Percentiles rank a stretch among this genome's conserved stretches.
These are phyloP conservation scores for Camelina laxa DNA, from an alignment of 345 rosid species.

Conservation along the genomic window DNA sequence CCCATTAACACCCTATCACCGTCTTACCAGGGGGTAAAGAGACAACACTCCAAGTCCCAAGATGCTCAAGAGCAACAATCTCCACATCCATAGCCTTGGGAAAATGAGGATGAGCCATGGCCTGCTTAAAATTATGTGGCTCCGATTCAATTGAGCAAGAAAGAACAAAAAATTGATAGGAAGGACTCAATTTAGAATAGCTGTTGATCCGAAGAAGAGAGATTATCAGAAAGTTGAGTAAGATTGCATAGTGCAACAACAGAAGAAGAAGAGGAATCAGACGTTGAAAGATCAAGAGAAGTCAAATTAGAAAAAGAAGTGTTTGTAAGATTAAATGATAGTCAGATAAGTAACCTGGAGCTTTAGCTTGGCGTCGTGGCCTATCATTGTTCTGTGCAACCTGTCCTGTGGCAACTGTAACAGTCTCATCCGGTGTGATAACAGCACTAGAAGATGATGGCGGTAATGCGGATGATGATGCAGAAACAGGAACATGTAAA, in stretches of 20 bases:
- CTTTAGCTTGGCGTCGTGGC: background rate
- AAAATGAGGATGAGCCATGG: background rate
- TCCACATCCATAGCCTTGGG: background rate
- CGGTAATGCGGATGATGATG: background rate
- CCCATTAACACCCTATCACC: background rate
- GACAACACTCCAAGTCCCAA: too few relatives aligned
- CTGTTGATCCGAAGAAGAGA: rapidly evolving
- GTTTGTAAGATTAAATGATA: background rate
- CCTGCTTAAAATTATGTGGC: background rate
- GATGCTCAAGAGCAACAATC: background rate
- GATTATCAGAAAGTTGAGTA: rapidly evolving
- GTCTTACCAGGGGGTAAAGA: background rate
- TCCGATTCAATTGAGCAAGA: background rate
- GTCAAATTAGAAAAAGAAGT: too few relatives aligned
- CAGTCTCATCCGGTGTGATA: background rate
- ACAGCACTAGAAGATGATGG: background rate
- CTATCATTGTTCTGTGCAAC: rapidly evolving
- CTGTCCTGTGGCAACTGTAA: rapidly evolving
- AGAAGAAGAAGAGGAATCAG: too few relatives aligned
- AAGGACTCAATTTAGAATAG: background rate
- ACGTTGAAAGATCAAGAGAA: background rate
- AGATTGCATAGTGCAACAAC: too few relatives aligned
- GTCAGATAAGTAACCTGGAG: background rate
- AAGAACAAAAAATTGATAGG: background rate
- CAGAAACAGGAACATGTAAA: too few relatives aligned